These are phyloP conservation scores for Miscanthus lutarioriparius DNA, from an alignment of 176 grass and related monocot species.

Conservation along the genomic window DNA sequence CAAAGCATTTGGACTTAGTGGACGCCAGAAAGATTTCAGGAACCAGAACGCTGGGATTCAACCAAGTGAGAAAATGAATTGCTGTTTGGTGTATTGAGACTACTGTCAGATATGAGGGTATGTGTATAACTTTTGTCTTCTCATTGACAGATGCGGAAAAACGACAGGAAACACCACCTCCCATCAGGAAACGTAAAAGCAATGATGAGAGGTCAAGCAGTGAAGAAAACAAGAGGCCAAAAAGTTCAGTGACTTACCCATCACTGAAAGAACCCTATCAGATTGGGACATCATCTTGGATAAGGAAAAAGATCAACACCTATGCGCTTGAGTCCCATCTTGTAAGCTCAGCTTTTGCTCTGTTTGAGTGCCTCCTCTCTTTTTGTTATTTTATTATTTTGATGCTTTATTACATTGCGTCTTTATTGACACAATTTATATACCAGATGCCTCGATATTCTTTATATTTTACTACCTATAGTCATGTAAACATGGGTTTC, in stretches of 20 bases:
- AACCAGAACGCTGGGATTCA: neutral
- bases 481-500: neutral
- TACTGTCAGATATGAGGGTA: neutral
- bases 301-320: constrained; percentile 8
- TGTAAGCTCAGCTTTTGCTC: neutral
- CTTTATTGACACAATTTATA: neutral
- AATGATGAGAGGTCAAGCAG: neutral
- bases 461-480: neutral
- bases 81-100: neutral
- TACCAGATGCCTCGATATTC: neutral
- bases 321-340: neutral
- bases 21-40: constrained; percentile 24
- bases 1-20: constrained; percentile 18
- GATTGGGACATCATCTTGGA: constrained; percentile 19
- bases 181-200: neutral
- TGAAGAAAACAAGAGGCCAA: constrained; percentile 3
- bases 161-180: neutral
- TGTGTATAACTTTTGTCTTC: neutral
- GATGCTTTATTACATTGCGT: neutral
- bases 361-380: neutral
- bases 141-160: neutral
- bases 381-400: neutral
- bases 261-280: neutral
- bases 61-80: neutral
- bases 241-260: neutral